phyloP scores from a whole-genome alignment of 139 green algal species.

The Eudorina sp. region DNA sequence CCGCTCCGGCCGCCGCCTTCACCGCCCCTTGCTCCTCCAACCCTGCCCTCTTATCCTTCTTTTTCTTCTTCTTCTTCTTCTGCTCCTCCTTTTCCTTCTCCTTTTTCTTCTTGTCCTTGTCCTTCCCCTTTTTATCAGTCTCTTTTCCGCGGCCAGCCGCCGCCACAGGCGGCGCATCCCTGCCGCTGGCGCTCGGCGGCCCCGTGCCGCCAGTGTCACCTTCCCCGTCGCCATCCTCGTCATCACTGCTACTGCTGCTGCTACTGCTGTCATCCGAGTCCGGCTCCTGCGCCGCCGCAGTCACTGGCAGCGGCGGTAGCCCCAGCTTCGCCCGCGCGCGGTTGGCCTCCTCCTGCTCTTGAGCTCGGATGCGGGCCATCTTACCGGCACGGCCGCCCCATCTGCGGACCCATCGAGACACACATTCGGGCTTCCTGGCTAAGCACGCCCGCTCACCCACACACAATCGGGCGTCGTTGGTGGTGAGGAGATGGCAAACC shows the following conservation, averaged over 20 bases:
- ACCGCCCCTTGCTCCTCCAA: not conserved
- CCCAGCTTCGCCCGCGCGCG: not conserved
- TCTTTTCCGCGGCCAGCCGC: not conserved
- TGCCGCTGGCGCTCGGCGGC: conserved; percentile 56
- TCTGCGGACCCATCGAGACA: conserved; percentile 1
- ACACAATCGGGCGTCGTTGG: no score
- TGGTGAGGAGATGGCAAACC: no score
- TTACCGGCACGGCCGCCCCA: conserved; percentile 83
- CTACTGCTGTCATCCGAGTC: not conserved
- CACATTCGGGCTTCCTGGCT: no score
- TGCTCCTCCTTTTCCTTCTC: not conserved
- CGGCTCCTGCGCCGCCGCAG: not conserved
- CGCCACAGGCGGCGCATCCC: conserved; percentile 8
- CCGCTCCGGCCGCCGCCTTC: no score
- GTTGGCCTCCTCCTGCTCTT: conserved; percentile 63
- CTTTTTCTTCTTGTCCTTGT: not conserved
- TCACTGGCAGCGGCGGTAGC: conserved; percentile 22
- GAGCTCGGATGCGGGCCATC: conserved; percentile 80
- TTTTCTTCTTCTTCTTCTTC: conserved; percentile 12
- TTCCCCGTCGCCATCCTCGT: conserved; percentile 23
- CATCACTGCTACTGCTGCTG: not conserved
- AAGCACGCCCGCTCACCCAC: no score
- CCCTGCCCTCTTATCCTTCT: not conserved
- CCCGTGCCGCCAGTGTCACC: no score
- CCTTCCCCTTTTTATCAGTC: not conserved